These are phyloP conservation scores for Wickerhamomyces strasburgensis DNA, from an alignment of 805 yeast genomes.

Conservation along the genomic window DNA sequence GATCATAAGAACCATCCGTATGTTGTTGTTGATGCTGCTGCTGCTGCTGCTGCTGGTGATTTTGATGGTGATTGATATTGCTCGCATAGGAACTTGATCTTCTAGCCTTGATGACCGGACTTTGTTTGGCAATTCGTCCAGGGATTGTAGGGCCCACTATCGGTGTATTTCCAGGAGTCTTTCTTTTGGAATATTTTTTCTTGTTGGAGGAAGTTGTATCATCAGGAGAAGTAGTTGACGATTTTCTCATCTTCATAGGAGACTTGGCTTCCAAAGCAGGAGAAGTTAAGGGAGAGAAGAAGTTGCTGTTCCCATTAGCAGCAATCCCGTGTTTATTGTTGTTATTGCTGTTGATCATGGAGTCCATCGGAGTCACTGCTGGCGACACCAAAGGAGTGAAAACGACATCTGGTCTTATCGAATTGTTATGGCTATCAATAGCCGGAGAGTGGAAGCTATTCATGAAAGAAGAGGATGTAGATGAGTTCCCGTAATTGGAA, in stretches of 20 bases:
- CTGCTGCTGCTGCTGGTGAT: conserved; percentile 14
- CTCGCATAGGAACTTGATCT: conserved; percentile 18
- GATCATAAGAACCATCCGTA: background rate
- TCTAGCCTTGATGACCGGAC: conserved; percentile 34
- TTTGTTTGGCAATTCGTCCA: conserved; percentile 30
- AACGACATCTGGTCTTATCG: conserved; percentile 50
- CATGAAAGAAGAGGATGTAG: conserved; percentile 7
- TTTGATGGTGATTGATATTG: conserved; percentile 16
- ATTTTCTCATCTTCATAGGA: conserved; percentile 19
- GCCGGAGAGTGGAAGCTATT: conserved; percentile 18
- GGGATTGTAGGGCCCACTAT: conserved; percentile 32
- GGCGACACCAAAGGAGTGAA: conserved; percentile 80
- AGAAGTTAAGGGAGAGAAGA: conserved; percentile 53
- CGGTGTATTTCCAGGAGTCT: conserved; percentile 37
- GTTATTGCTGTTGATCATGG: conserved; percentile 15
- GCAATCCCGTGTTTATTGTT: conserved; percentile 6
- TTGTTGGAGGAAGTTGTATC: conserved; percentile 14
- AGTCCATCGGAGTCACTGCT: conserved; percentile 59
- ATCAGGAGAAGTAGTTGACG: conserved; percentile 18
- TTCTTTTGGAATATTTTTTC: conserved; percentile 29
- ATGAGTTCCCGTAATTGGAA: conserved; percentile 4
- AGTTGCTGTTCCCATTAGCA: conserved; percentile 8
- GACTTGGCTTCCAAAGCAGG: conserved; percentile 55
- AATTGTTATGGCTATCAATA: conserved; percentile 10
- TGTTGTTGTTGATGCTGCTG: conserved; percentile 10